Base-by-base conservation (phyloP, 257 asterid species). In the Orobanche coerulescens region DNA sequence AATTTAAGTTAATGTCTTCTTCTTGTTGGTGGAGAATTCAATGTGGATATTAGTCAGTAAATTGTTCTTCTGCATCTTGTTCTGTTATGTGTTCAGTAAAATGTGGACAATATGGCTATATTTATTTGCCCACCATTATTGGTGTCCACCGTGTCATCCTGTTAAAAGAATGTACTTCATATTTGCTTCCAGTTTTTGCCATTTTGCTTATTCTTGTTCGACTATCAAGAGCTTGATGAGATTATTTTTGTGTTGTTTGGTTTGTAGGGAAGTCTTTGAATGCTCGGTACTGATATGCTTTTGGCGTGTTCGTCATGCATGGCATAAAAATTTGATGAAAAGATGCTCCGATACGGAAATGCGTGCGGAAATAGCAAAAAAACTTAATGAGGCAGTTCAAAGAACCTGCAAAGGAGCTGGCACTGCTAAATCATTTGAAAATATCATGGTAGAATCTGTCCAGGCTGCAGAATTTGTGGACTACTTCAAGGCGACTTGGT, bases 271-370 rank as follows among this genome's bases (percentile, higher is more conserved):
- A 62, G 84, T 92, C 62, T 92, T 88, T 53, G 91, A 82, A 49
- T 88, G 95, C 85, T 77, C 98, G 7, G 82, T 88, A 33, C 72
- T 88, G 80, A 76, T 86, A 81, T 82, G 91, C 81, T 88, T 88
- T 75, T 92, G 97, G 97, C 84, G 81, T 59, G 95, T 84, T 71
- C 98, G 95, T 68, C 95, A 82, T 79, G 88, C 96, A 56, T 92
- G 96, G 96, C 95, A 78, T 63, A 88, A 88, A 65, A 82, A 83
- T 66, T 76, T 88, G 79, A 71, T 81, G 65, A 86, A 70, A 72
- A 82, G 82, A 76, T 81, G 91, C 77, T 71, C 84, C 30, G 80
- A 82, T 54, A 55, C 74, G 60, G 94, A 84, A 68, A 59, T 26
- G 46, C 44, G 89, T 10, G 74, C 81, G 13, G 81, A 64, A 54